Base-by-base conservation (phyloP, 2,329 filamentous ascomycete genomes). In the Scedosporium minutisporum region DNA sequence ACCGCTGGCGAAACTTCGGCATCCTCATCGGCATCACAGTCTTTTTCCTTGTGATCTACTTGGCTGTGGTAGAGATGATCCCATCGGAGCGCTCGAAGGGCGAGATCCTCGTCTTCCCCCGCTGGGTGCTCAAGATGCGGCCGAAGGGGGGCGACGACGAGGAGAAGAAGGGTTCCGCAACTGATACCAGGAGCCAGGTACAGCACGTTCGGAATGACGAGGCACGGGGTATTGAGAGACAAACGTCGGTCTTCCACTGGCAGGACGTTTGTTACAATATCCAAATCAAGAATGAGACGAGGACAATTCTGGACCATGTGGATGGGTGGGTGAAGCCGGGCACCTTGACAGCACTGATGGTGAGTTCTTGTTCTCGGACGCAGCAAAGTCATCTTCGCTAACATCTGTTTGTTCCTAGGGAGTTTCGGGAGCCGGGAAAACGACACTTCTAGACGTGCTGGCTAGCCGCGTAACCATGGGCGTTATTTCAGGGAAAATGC, bases 291-390 rank as follows among this genome's bases (percentile, higher is more conserved):
- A 88, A 88, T 68, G 82, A 89, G 66, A 74, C 77, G 0, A 79
- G 88, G 41, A 81, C 86, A 9, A 86, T 93, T 68, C 76, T 91
- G 25, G 84, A 90, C 65, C 77, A 88, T 60, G 86, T 91, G 2
- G 85, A 89, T 68, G 88, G 88, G 10, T 90, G 87, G 86, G 87
- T 90, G 61, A 88, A 90, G 72, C 88, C 88, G 1, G 88, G 88
- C 60, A 90, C 87, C n/a, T 74, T 89, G 14, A 90, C 87, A 5
- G 88, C 87, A 10, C 78, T 90, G 0, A 90, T 90, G 87, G 58
- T 60, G 14, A 48, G 58, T 38, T 16, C 14, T 21, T 29, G 27
- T 6, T 12, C 21, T 18, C 3, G 16, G 6, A 53, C 16, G 4
- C 12, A 46, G n/a, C 6, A 9, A 18, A 6, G 6, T 6, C 27